Percentiles rank a stretch among this genome's conserved stretches.
These are phyloP conservation scores for Beauveria caledonica DNA, from an alignment of 2,329 filamentous ascomycete genomes.

Conservation along the genomic window DNA sequence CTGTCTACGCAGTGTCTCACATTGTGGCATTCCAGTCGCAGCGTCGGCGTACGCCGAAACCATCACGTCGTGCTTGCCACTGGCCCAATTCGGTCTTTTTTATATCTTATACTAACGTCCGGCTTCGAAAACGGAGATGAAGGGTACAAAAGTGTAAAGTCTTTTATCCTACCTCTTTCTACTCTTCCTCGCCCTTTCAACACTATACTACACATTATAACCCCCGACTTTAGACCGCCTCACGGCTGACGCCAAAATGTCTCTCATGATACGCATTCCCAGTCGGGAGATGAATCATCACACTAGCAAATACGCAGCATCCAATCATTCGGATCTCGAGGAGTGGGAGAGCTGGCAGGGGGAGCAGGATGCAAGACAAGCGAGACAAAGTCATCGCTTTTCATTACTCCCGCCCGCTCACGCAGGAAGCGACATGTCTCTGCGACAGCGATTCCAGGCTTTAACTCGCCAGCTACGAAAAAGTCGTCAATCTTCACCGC, in stretches of 20 bases:
- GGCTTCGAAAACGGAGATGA: background rate
- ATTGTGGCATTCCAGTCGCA: background rate
- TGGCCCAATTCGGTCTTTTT: background rate
- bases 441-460: background rate
- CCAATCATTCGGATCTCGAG: background rate
- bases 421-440: background rate
- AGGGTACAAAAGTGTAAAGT: too few species aligned
- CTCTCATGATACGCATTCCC: conserved; percentile 6
- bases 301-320: background rate
- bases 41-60: background rate
- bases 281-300: background rate
- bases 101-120: background rate
- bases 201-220: background rate
- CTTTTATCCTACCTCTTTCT: background rate
- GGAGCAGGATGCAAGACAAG: background rate
- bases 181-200: background rate
- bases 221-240: too few species aligned
- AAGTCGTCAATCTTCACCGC: background rate
- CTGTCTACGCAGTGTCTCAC: background rate
- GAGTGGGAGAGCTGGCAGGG: background rate
- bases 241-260: background rate
- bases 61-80: background rate
- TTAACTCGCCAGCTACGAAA: background rate
- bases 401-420: background rate
- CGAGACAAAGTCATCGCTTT: too few species aligned